phyloP scores from a whole-genome alignment of 2,329 filamentous ascomycete genomes.

The Colletotrichum sp. region DNA sequence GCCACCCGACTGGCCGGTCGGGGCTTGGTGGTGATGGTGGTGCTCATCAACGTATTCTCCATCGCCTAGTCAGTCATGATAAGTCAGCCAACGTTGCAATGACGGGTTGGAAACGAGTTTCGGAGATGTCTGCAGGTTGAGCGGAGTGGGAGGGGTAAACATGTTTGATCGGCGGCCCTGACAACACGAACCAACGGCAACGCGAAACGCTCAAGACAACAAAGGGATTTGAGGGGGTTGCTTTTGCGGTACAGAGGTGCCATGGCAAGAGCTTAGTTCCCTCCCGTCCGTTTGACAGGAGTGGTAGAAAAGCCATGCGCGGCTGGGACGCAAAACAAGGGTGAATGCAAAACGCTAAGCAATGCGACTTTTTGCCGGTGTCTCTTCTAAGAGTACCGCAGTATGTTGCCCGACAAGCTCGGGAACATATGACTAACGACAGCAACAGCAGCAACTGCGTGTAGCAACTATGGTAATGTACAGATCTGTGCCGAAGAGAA shows the following conservation, averaged over 20 bases:
- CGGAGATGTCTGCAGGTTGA: conserved; percentile 5
- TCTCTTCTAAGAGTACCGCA: conserved; percentile 20
- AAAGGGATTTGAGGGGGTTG: conserved; percentile 6
- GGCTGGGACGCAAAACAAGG: conserved; percentile 21
- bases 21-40: conserved; percentile 70
- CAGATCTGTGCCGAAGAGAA: conserved; percentile 48
- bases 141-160: conserved; percentile 15
- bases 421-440: conserved; percentile 21
- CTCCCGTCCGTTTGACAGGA: background rate
- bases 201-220: conserved; percentile 13
- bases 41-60: conserved; percentile 68
- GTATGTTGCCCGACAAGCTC: conserved; percentile 14
- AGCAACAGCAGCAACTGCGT: conserved; percentile 45
- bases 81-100: conserved; percentile 24
- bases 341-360: conserved; percentile 22
- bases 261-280: background rate
- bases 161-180: conserved; percentile 20
- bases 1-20: conserved; percentile 56
- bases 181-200: conserved; percentile 8
- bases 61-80: conserved; percentile 51
- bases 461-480: conserved; percentile 59
- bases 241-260: conserved; percentile 10
- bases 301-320: conserved; percentile 1
- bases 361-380: conserved; percentile 24
- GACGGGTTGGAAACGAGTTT: conserved; percentile 8